Evolutionary conservation across 2,329 filamentous ascomycete genomes (phyloP).

Genomic region (Claviceps pazoutovae): DNA sequence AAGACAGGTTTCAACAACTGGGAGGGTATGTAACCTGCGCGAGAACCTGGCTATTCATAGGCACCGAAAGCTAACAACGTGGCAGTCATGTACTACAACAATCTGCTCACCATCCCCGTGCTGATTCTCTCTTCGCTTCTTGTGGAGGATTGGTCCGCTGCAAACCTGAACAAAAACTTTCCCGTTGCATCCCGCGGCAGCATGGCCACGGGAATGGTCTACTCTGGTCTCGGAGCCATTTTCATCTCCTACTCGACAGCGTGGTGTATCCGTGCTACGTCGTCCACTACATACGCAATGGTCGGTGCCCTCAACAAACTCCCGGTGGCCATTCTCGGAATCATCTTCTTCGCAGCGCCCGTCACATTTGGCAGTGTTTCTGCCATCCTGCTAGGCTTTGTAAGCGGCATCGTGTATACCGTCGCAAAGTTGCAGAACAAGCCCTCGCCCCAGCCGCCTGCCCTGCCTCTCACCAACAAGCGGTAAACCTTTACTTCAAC

Average conservation of each 20-base stretch:
- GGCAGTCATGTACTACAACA: conserved; percentile 99
- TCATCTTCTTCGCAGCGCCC: conserved; percentile 90
- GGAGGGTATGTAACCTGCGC: conserved; percentile 54
- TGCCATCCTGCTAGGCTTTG: conserved; percentile 79
- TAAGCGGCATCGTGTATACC: conserved; percentile 84
- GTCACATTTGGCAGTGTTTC: conserved; percentile 85
- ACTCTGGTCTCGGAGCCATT: conserved; percentile 83
- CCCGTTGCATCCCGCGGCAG: conserved; percentile 62
- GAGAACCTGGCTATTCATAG: background rate
- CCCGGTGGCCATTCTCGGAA: conserved; percentile 79
- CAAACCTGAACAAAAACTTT: conserved; percentile 80
- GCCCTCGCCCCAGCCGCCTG: conserved; percentile 3
- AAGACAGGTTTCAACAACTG: conserved; percentile 99
- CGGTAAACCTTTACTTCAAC: background rate
- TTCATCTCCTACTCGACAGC: conserved; percentile 99
- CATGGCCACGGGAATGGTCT: conserved; percentile 77
- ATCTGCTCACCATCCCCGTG: conserved; percentile 88
- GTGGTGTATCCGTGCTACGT: conserved; percentile 96
- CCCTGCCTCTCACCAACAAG: conserved; percentile 4
- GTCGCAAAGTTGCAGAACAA: conserved; percentile 5
- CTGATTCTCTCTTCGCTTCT: conserved; percentile 69
- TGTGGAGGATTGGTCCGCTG: conserved; percentile 80
- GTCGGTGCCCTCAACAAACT: conserved; percentile 97
- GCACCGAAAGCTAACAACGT: background rate
- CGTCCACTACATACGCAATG: conserved; percentile 97